Percentiles rank a stretch among this genome's conserved stretches.
Evolutionary conservation across 345 rosid genomes (phyloP).

Genomic region (Laguncularia racemosa): DNA sequence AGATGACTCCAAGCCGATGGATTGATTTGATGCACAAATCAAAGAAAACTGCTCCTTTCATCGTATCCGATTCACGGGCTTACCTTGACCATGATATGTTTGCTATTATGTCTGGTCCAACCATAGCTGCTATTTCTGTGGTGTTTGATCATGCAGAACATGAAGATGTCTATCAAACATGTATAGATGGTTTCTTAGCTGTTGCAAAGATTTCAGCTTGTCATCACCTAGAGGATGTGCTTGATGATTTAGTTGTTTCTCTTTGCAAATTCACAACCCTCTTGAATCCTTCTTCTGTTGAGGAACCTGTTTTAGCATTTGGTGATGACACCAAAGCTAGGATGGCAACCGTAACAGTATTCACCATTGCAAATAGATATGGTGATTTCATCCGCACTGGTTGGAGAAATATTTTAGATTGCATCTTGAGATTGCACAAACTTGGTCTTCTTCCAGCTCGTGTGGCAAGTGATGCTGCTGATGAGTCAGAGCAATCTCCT

Average conservation of each 20-base stretch:
- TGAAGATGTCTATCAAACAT: constrained; percentile 90
- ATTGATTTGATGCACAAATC: constrained; percentile 97
- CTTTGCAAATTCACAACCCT: constrained; percentile 94
- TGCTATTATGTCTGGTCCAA: constrained; percentile 98
- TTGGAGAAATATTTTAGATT: constrained; percentile 97
- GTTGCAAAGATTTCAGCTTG: constrained; percentile 96
- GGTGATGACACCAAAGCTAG: constrained; percentile 95
- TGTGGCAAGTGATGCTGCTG: constrained; percentile 96
- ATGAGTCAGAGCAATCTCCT: constrained; percentile 79
- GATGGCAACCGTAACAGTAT: constrained; percentile 92
- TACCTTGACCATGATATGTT: constrained; percentile 98
- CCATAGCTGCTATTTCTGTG: constrained; percentile 97
- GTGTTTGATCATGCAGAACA: constrained; percentile 98
- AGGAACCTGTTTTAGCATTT: constrained; percentile 93
- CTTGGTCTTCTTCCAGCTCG: constrained; percentile 98
- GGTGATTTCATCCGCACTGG: constrained; percentile 92
- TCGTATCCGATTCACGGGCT: constrained; percentile 69
- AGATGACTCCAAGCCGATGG: constrained; percentile 99
- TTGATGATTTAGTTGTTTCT: constrained; percentile 94
- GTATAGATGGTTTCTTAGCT: constrained; percentile 96
- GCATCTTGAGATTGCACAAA: constrained; percentile 89
- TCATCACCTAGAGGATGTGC: constrained; percentile 97
- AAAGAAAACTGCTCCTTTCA: constrained; percentile 81
- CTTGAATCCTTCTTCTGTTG: constrained; percentile 73
- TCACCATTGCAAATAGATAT: constrained; percentile 94